Evolutionary conservation across 225 moss, liverwort and hornwort species (phyloP), one percentile per base, ranked within the genome.

Genomic region (Rhytidiadelphus loreus): DNA sequence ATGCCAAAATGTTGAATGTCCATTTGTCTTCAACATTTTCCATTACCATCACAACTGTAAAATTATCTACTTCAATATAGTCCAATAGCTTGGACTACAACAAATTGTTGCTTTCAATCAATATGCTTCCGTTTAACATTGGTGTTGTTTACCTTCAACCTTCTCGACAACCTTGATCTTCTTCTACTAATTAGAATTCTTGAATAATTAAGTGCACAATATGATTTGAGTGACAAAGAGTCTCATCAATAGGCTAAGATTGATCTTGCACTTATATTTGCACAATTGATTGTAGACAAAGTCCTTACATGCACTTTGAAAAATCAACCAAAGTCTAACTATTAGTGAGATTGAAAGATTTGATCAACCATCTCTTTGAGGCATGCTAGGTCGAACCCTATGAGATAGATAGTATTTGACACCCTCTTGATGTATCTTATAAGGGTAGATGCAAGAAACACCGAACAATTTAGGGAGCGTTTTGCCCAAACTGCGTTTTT

Each of bases 381-480:
- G 16, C 28, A 0, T 9, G 5, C 9, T 71, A 15, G 4, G 9
- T 26, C 2, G 0, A 30, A 48, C 1, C 1, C 32, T 10, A 74
- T 19, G 32, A 48, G 3, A 48, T 30, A 74, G 43, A 5, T 16
- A 15, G 19, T 74, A 48, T 74, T 32, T 48, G 32, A 74, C 11
- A 12, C 19, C 32, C 0, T 23, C 23, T 19, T 48, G 19, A 74
- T 19, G 12, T 19, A 30, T 73, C 11, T 48, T 74, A 7, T 19
- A n/a, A n/a, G n/a, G n/a, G n/a, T n/a, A n/a, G n/a, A n/a, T n/a
- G n/a, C n/a, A n/a, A n/a, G n/a, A n/a, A n/a, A n/a, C n/a, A n/a
- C n/a, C n/a, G n/a, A n/a, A n/a, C n/a, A n/a, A n/a, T n/a, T n/a
- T n/a, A n/a, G n/a, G n/a, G n/a, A n/a, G n/a, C n/a, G n/a, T n/a